phyloP scores from a whole-genome alignment of 495 filamentous ascomycete species.

The Hyaloscypha bicolor region DNA sequence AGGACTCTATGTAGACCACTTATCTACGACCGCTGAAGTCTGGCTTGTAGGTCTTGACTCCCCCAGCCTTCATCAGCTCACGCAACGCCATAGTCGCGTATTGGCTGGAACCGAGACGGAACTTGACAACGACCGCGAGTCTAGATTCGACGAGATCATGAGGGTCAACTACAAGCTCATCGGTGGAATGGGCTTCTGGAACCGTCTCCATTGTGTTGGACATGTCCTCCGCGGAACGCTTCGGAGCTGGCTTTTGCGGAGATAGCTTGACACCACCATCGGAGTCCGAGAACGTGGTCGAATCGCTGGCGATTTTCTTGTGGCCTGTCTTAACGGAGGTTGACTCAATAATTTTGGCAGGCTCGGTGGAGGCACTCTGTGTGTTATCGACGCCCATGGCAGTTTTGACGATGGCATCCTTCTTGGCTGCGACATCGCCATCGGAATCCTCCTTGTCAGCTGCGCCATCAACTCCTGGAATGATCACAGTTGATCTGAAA shows the following conservation, averaged over 20 bases:
- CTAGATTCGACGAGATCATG: conserved; percentile 31
- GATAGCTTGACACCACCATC: conserved; percentile 16
- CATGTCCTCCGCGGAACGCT: not conserved
- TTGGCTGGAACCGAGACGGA: conserved; percentile 82
- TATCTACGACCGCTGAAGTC: conserved; percentile 51
- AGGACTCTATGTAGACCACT: not conserved
- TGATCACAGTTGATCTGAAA: not conserved
- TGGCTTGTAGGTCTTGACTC: conserved; percentile 62
- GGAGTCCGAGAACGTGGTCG: not conserved
- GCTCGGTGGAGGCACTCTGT: not conserved
- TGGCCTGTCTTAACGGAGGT: too few species aligned
- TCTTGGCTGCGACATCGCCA: not conserved
- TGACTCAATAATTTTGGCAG: not conserved
- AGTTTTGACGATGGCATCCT: not conserved
- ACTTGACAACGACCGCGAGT: conserved; percentile 81
- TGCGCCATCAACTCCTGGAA: not conserved
- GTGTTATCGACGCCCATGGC: not conserved
- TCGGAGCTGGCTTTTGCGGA: not conserved
- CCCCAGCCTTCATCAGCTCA: conserved; percentile 74
- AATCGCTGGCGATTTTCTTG: not conserved
- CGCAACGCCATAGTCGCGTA: conserved; percentile 95
- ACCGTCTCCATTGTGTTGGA: not conserved
- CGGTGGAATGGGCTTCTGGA: conserved; percentile 1
- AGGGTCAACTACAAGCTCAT: not conserved
- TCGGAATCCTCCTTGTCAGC: not conserved